Evolutionary conservation across 2,329 filamentous ascomycete species (phyloP), one percentile per base, ranked within the genome.

Genomic region (Aspergillus thermomutatus): DNA sequence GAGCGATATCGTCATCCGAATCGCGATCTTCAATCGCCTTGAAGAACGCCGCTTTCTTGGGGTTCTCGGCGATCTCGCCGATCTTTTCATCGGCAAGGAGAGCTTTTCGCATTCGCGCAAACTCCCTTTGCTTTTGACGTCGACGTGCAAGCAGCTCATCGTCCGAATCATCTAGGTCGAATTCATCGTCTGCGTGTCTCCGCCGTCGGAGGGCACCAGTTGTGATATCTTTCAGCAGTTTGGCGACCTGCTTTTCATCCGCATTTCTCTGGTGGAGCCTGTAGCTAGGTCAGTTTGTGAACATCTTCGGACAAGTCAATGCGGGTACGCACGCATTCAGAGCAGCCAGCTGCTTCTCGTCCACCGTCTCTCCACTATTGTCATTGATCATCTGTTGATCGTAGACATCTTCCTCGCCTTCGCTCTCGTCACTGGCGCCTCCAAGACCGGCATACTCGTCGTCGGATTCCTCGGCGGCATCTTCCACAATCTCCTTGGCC

Each of bases 381-480:
- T 97, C 92, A 67, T 94, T 90, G 69, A 99, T 96, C 85, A 99
- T 95, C 60, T 91, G 87, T 64, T 89, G 84, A 60, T 94, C 84
- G 56, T 90, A 86, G 37, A 88, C 89, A 58, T 90, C 84, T 57
- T 92, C 89, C 54, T 87, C 88, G 46, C 83, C 88, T 47, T 86
- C 87, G 62, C 93, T 91, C 64, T 97, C 93, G 58, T 93, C 92
- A 73, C 92, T 93, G 10, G 81, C 88, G 60, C 94, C 94, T 64
- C 94, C 94, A 9, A 99, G 81, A 4, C 94, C 94, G 41, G 92
- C 93, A 72, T 97, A 99, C 73, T 99, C 94, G 71, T 99, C 94
- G 70, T 99, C 95, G 0, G 94, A 99, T 75, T 99, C 94, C 66
- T 96, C 91, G 59, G 94, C 93, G 70, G 96, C 92, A 64, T 97